Percentiles rank a stretch among this genome's conserved stretches.
Evolutionary conservation across 192 early-diverging fungal species (phyloP).

Genomic region (Gonapodya sp.): DNA sequence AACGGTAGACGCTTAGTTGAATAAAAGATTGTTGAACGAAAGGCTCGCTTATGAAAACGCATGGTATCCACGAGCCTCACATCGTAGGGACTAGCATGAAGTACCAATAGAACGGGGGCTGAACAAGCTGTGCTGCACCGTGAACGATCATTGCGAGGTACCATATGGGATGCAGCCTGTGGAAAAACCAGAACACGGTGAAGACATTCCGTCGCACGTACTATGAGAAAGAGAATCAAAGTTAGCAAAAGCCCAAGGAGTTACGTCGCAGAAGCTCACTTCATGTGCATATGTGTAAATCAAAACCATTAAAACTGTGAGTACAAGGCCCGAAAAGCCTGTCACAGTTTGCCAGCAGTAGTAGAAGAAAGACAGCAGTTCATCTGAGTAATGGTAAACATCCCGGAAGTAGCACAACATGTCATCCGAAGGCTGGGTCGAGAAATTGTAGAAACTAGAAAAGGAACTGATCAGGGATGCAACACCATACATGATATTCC

Average conservation of each 20-base stretch:
- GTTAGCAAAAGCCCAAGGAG: not conserved
- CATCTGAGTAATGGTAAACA: not conserved
- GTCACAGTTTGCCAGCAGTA: conserved; percentile 3
- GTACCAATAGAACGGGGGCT: not conserved
- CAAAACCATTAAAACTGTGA: not conserved
- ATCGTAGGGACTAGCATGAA: not conserved
- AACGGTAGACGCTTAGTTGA: not conserved
- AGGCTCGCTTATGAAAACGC: not conserved
- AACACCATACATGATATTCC: not conserved
- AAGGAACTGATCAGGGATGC: not conserved
- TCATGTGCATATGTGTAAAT: not conserved
- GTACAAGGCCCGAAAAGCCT: not conserved
- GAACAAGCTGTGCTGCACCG: not conserved
- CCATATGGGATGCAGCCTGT: not conserved
- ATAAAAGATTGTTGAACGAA: not conserved
- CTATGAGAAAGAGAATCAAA: not conserved
- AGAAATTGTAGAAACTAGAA: not conserved
- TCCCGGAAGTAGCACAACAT: not conserved
- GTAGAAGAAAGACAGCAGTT: not conserved
- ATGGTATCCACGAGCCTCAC: not conserved
- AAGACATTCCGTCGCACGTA: not conserved
- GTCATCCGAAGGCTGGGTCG: not conserved
- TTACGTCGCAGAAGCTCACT: not conserved
- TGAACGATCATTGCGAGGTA: not conserved
- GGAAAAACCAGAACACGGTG: not conserved